phyloP scores from a whole-genome alignment of 495 filamentous ascomycete species.

The Melanomma pulvis-pyrius region DNA sequence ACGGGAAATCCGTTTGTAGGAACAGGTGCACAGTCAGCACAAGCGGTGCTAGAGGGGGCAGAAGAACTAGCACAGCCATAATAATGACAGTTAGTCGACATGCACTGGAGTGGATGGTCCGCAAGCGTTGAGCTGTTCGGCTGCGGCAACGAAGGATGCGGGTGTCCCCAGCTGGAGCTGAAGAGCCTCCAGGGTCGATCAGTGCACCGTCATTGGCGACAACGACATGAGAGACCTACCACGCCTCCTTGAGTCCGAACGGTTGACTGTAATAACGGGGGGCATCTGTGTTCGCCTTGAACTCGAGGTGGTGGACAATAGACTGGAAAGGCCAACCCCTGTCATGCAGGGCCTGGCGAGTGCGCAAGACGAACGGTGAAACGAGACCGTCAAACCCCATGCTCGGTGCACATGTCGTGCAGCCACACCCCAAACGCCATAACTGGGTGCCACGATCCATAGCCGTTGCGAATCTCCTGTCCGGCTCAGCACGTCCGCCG shows the following conservation, averaged over 20 bases:
- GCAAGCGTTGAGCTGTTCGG: constrained; percentile 31
- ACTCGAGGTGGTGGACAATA: background rate
- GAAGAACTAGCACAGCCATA: constrained; percentile 38
- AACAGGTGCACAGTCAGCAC: constrained; percentile 38
- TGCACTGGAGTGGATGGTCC: constrained; percentile 28
- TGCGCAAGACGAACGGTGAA: background rate
- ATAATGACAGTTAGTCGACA: constrained; percentile 28
- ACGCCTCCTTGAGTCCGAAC: background rate
- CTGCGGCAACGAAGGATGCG: constrained; percentile 26
- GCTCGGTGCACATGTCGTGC: constrained; percentile 5
- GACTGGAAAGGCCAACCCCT: background rate
- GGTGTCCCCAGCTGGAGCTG: background rate
- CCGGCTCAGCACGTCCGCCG: background rate
- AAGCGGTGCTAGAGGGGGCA: constrained; percentile 36
- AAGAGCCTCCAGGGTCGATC: constrained; percentile 33
- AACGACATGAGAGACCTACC: background rate
- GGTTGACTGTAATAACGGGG: background rate
- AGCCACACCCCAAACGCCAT: background rate
- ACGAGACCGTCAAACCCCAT: background rate
- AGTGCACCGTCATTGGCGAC: background rate
- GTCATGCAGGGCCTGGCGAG: constrained; percentile 9
- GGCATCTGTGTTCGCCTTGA: background rate
- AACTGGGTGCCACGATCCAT: background rate
- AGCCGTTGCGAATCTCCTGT: background rate
- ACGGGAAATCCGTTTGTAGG: constrained; percentile 34